Conservation (phyloP, 495 filamentous ascomycete species). For the Pyrenopolyporus hunteri region DNA sequence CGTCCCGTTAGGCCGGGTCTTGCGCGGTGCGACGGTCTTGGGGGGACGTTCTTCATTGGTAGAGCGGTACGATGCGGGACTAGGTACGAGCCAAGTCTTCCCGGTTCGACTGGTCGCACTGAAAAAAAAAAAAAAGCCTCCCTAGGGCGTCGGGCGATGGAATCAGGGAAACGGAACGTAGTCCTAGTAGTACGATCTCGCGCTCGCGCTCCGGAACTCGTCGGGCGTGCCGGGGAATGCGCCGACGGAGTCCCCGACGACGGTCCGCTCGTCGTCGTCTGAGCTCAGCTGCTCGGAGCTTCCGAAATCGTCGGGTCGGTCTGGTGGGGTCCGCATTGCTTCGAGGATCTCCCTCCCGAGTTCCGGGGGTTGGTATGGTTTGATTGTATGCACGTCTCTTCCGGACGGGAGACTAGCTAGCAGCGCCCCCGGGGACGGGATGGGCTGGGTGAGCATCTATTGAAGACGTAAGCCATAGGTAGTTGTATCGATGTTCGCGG, state of each 20-base stretch:
- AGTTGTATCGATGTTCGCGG: background rate
- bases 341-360: constrained; percentile 63
- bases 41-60: no score
- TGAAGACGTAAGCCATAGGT: constrained; percentile 6
- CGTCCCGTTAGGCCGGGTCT: no score
- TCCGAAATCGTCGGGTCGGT: constrained; percentile 56
- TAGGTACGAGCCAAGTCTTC: no score
- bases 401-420: constrained; percentile 82
- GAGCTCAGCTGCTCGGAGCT: constrained; percentile 51
- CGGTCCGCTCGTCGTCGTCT: constrained; percentile 49
- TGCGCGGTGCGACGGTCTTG: no score
- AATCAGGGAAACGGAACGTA: background rate
- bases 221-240: constrained; percentile 48
- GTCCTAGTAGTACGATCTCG: constrained; percentile 47
- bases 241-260: constrained; percentile 35
- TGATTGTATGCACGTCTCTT: constrained; percentile 77
- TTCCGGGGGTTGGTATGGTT: constrained; percentile 62
- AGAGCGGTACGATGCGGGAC: no score
- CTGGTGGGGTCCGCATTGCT: constrained; percentile 57
- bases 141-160: no score
- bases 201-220: constrained; percentile 45
- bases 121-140: no score
- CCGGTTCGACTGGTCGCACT: no score
- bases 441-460: constrained; percentile 78
- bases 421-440: constrained; percentile 72